Base-by-base conservation (phyloP, 495 filamentous ascomycete genomes). In the Hypoxylon fragiforme region DNA sequence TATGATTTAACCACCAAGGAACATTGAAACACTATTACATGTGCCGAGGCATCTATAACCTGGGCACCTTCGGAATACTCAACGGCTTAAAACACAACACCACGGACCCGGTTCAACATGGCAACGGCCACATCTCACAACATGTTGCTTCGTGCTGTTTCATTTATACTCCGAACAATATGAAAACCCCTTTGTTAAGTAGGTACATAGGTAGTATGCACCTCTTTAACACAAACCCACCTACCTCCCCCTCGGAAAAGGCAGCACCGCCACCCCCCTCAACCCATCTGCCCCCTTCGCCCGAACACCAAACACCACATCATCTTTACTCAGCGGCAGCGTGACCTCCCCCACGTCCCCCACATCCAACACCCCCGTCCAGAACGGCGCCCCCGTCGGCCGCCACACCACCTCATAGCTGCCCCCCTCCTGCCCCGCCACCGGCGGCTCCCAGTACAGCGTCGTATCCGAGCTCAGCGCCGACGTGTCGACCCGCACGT, bases 371-470 rank as follows among this genome's bases (percentile, higher is more conserved):
- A 69, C 54, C 53, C 73, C 68, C 13, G 72, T 77, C 76, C 77
- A 80, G 13, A 73, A 66, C 35, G 72, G 72, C 18, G 71, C 69
- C 11, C 64, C 68, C 13, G 73, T 74, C 15, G 72, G 58, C 24
- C 79, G 64, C 77, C 77, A 82, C 24, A 82, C 72, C 0, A 81
- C 44, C 69, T 81, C 79, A 49, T 81, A 81, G 43, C 49, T 45
- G 43, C 49, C 46, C 57, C 69, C 46, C 16, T 46, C 32, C 18
- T 68, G 58, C 35, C 41, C 57, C 0, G 28, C 14, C 9, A 1
- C 32, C 6, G 61, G 64, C 19, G 61, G 38, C 5, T 63, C 60
- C 78, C 78, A 82, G 7, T 49, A 69, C 5, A 82, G 63, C 32
- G 68, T 69, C 31, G 68, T 78, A 44, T 73, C 60, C 28, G 75